A percentile compares a stretch with the other conserved stretches of the same genome.
Evolutionary conservation across 345 rosid genomes (phyloP).

Genomic region (Clausena lansium): DNA sequence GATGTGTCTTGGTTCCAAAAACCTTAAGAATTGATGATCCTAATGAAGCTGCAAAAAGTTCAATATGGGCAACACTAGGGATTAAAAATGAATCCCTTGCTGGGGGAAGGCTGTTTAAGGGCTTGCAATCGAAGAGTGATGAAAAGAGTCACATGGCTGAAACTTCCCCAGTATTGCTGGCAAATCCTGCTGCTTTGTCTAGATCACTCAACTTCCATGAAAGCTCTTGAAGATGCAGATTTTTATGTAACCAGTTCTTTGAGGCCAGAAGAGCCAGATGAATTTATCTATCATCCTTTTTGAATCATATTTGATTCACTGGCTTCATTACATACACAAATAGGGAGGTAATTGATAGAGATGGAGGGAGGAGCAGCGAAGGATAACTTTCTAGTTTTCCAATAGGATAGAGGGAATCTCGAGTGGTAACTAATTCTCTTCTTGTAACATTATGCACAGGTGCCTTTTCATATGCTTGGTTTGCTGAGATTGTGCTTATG

Average conservation of each 20-base stretch:
- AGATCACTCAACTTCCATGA: conserved; percentile 77
- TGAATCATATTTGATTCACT: conserved; percentile 16
- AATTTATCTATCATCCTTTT: background rate
- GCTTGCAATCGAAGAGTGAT: conserved; percentile 48
- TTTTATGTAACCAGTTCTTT: background rate
- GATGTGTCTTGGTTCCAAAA: conserved; percentile 61
- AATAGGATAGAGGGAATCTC: background rate
- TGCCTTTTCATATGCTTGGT: conserved; percentile 17
- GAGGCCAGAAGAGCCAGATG: conserved; percentile 3
- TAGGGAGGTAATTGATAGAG: conserved; percentile 10
- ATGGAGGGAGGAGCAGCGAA: background rate
- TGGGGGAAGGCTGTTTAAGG: conserved; percentile 54
- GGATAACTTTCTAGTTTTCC: background rate
- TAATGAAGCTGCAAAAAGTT: conserved; percentile 72
- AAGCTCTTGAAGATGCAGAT: conserved; percentile 28
- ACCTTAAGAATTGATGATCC: conserved; percentile 75
- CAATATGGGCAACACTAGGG: conserved; percentile 73
- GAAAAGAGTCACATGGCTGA: conserved; percentile 40
- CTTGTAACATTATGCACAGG: conserved; percentile 20
- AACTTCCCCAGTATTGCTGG: conserved; percentile 38
- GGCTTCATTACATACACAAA: background rate
- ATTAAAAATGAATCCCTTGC: conserved; percentile 50
- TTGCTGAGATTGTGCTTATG: conserved; percentile 24
- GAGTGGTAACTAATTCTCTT: conserved; percentile 20
- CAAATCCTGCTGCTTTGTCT: conserved; percentile 90